phyloP scores from a whole-genome alignment of 495 filamentous ascomycete species.

The Trichoderma virens region DNA sequence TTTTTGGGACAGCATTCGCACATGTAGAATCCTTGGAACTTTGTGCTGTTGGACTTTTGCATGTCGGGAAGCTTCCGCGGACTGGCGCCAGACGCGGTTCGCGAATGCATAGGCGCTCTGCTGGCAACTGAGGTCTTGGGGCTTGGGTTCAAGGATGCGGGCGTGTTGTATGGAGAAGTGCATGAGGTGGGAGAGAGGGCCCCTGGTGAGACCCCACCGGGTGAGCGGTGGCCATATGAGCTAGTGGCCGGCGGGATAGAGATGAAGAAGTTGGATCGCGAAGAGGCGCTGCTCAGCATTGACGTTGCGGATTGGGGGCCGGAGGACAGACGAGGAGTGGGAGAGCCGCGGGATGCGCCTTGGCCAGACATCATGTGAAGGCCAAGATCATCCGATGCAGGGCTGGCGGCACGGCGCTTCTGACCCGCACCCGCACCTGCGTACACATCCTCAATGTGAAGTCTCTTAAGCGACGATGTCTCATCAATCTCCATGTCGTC shows the following conservation, averaged over 20 bases:
- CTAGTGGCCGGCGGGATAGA: constrained; percentile 59
- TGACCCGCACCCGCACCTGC: constrained; percentile 35
- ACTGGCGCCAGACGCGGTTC: constrained; percentile 35
- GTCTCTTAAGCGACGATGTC: constrained; percentile 44
- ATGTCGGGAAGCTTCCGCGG: constrained; percentile 42
- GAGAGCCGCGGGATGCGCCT: constrained; percentile 49
- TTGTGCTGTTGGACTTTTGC: constrained; percentile 33
- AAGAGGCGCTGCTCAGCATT: constrained; percentile 37
- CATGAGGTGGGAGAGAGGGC: constrained; percentile 41
- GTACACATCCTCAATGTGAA: constrained; percentile 50
- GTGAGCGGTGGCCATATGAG: constrained; percentile 65
- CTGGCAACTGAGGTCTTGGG: constrained; percentile 42
- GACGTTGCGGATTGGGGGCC: neutral
- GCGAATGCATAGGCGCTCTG: constrained; percentile 27
- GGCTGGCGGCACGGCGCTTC: constrained; percentile 78
- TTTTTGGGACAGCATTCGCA: constrained; percentile 99
- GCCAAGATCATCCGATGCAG: constrained; percentile 61
- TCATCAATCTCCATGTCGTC: constrained; percentile 66
- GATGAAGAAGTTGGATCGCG: constrained; percentile 59
- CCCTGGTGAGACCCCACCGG: constrained; percentile 61
- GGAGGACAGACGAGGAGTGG: constrained; percentile 31
- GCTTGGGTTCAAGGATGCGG: constrained; percentile 53
- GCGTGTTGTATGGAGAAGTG: constrained; percentile 52
- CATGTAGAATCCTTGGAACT: constrained; percentile 55
- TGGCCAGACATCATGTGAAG: constrained; percentile 49